Conservation (phyloP, 306 rosid species). For the Dryas octopetala region DNA sequence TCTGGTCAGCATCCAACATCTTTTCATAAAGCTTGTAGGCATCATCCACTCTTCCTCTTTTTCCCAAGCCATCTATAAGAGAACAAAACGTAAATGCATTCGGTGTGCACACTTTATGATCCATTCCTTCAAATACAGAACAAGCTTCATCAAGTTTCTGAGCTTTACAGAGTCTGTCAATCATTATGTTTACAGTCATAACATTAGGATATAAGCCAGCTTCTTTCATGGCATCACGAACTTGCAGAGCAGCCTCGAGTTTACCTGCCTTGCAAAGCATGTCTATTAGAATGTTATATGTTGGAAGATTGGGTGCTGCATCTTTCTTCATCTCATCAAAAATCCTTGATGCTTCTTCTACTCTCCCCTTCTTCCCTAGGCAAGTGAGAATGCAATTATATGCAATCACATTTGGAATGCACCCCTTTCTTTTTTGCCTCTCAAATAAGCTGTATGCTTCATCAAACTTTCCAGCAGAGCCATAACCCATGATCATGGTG, state of each 20-base stretch:
- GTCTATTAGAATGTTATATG: constrained; percentile 80
- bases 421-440: constrained; percentile 87
- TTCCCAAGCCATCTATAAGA: constrained; percentile 93
- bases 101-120: constrained; percentile 74
- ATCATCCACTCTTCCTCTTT: constrained; percentile 69
- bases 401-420: constrained; percentile 81
- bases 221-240: constrained; percentile 72
- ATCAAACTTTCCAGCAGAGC: constrained; percentile 80
- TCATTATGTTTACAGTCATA: constrained; percentile 83
- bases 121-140: constrained; percentile 77
- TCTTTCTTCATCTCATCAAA: constrained; percentile 81
- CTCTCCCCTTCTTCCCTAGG: constrained; percentile 71
- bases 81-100: constrained; percentile 74
- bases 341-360: constrained; percentile 68
- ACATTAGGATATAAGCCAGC: constrained; percentile 91
- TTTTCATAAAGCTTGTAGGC: constrained; percentile 88
- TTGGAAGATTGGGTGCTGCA: constrained; percentile 79
- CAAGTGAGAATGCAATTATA: constrained; percentile 83
- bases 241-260: constrained; percentile 54
- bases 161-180: constrained; percentile 84
- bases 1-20: constrained; percentile 74
- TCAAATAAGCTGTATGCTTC: constrained; percentile 83
- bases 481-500: constrained; percentile 98
- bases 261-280: constrained; percentile 81
- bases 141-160: constrained; percentile 81